Percentiles rank a stretch among this genome's conserved stretches.
phyloP scores from a whole-genome alignment of 1,284 basidiomycete genomes.

The Ceratobasidium sp. region DNA sequence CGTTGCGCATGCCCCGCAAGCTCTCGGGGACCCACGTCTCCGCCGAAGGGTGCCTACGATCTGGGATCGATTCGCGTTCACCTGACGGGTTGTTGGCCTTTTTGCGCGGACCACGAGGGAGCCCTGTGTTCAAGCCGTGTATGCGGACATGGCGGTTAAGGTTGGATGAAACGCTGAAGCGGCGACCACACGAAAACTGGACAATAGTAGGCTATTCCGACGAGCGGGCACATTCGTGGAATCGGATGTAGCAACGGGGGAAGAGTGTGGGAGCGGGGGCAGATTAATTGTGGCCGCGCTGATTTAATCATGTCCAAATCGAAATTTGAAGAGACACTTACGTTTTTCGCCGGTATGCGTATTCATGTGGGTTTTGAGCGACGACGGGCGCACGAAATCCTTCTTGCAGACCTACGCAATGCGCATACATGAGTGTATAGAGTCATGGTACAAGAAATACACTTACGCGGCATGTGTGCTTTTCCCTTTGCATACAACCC shows the following conservation, averaged over 20 bases:
- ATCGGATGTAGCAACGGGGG: neutral
- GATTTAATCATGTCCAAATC: neutral
- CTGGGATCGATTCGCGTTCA: neutral
- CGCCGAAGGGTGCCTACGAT: neutral
- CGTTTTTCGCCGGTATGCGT: constrained; percentile 69
- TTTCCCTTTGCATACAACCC: neutral
- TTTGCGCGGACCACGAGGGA: neutral
- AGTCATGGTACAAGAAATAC: neutral
- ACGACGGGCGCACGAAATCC: constrained; percentile 17
- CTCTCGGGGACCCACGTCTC: constrained; percentile 39
- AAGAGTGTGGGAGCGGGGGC: neutral
- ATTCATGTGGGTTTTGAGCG: constrained; percentile 68
- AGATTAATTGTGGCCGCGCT: neutral
- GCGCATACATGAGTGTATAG: constrained; percentile 5
- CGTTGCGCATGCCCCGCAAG: constrained; percentile 38
- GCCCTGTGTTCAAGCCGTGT: constrained; percentile 47
- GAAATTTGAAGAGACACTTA: constrained; percentile 51
- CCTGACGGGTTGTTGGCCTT: neutral
- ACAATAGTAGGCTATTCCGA: constrained; percentile 67
- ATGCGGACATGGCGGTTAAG: constrained; percentile 65
- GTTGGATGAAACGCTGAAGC: constrained; percentile 68
- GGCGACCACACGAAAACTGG: constrained; percentile 58
- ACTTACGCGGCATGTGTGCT: constrained; percentile 6
- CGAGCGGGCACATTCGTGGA: neutral
- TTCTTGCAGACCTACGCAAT: constrained; percentile 18